phyloP scores from a whole-genome alignment of 1,284 basidiomycete species.

The Ceratobasidium papillatum region DNA sequence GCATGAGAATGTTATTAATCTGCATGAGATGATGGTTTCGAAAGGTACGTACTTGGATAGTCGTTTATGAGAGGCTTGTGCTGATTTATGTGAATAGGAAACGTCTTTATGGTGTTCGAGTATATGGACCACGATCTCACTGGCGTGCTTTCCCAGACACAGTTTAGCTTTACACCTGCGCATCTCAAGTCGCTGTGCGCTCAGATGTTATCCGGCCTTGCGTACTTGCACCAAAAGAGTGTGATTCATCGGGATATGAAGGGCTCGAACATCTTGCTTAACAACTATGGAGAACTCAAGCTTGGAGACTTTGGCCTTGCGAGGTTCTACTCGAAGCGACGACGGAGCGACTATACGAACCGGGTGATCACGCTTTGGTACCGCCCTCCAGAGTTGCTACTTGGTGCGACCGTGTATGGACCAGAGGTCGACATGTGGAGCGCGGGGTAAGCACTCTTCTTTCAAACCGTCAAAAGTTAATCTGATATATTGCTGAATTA shows the following conservation, averaged over 20 bases:
- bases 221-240: conserved; percentile 93
- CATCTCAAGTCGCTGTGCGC: conserved; percentile 94
- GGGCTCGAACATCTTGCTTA: conserved; percentile 97
- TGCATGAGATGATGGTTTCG: conserved; percentile 99
- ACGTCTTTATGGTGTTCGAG: conserved; percentile 99
- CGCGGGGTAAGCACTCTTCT: conserved; percentile 79
- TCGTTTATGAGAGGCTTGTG: conserved; percentile 25
- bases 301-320: conserved; percentile 99
- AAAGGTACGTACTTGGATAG: conserved; percentile 69
- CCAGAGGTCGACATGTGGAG: conserved; percentile 99
- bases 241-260: conserved; percentile 99
- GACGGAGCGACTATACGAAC: conserved; percentile 95
- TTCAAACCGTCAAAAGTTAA: conserved; percentile 17
- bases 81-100: conserved; percentile 63
- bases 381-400: conserved; percentile 92
- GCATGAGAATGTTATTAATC: conserved; percentile 87
- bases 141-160: conserved; percentile 90
- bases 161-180: conserved; percentile 82
- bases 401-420: conserved; percentile 96
- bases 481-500: conserved; percentile 51
- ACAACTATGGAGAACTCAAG: conserved; percentile 92
- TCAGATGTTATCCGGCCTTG: conserved; percentile 93
- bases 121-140: conserved; percentile 99
- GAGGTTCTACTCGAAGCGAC: conserved; percentile 91
- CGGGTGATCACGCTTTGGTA: conserved; percentile 99